These are phyloP conservation scores for Podospora pseudopauciseta DNA, from an alignment of 495 filamentous ascomycete genomes.

Conservation along the genomic window DNA sequence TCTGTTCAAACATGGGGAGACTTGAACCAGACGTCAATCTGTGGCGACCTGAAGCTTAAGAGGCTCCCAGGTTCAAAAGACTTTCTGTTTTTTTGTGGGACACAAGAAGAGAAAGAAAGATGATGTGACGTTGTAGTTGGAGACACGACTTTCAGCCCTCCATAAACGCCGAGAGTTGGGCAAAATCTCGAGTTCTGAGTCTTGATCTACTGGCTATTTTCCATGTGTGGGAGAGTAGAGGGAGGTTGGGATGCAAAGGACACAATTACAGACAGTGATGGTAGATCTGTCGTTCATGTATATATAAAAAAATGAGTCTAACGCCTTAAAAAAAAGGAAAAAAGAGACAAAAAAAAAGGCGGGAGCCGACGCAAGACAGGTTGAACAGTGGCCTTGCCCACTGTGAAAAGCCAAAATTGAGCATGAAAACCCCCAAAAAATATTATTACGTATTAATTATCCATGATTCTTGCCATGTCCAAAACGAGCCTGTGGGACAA, in stretches of 20 bases:
- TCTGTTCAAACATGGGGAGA: not conserved
- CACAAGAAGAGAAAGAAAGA: conserved; percentile 5
- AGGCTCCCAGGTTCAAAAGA: conserved; percentile 1
- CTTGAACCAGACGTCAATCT: conserved; percentile 3
- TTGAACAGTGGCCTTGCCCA: too few relatives aligned
- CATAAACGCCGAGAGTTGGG: conserved; percentile 29
- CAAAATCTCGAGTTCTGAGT: conserved; percentile 14
- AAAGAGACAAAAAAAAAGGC: too few relatives aligned
- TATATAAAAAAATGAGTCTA: not conserved
- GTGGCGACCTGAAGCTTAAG: conserved; percentile 21
- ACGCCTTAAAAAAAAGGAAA: too few relatives aligned
- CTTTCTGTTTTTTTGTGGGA: not conserved
- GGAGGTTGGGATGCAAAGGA: conserved; percentile 4
- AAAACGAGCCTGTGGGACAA: too few relatives aligned
- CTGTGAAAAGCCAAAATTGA: too few relatives aligned
- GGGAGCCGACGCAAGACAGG: too few relatives aligned
- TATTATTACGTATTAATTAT: too few relatives aligned
- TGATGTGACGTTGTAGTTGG: conserved; percentile 7
- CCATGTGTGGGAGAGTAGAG: not conserved
- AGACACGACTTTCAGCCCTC: conserved; percentile 22
- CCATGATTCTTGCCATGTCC: too few relatives aligned
- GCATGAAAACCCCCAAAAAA: too few relatives aligned
- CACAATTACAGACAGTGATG: not conserved
- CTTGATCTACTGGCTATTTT: not conserved
- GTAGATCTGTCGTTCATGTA: not conserved